phyloP scores from a whole-genome alignment of 208 protist species.

The Zelonia costaricensis region DNA sequence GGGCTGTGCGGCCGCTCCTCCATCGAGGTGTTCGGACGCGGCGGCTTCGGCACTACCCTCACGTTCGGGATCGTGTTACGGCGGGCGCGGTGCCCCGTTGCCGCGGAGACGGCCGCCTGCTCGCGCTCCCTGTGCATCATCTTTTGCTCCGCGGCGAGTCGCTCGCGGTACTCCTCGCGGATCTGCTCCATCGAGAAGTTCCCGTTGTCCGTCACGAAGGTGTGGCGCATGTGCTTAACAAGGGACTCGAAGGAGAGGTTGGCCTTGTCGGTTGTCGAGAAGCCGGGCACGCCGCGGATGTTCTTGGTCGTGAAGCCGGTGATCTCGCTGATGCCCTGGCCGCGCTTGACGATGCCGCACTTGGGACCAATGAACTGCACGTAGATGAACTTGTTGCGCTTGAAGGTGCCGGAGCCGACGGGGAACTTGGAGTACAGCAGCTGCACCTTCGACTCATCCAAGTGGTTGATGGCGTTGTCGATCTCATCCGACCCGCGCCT shows the following conservation, averaged over 20 bases:
- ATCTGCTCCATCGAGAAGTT: conserved; percentile 79
- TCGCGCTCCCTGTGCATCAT: conserved; percentile 57
- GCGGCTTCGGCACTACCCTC: conserved; percentile 2
- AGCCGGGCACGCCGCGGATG: conserved; percentile 57
- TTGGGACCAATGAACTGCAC: conserved; percentile 75
- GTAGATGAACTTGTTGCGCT: conserved; percentile 86
- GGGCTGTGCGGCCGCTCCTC: conserved; percentile 9
- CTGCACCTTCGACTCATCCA: conserved; percentile 80
- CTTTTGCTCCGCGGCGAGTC: conserved; percentile 55
- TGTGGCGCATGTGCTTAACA: conserved; percentile 61
- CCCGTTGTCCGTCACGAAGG: conserved; percentile 80
- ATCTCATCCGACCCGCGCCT: conserved; percentile 62
- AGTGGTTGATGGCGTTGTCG: conserved; percentile 55
- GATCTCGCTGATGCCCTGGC: conserved; percentile 66
- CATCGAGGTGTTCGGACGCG: conserved; percentile 8
- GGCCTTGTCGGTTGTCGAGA: conserved; percentile 66
- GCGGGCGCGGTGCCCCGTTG: conserved; percentile 11
- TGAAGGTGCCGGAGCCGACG: conserved; percentile 83
- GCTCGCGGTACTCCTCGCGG: conserved; percentile 64
- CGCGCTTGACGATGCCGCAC: conserved; percentile 78
- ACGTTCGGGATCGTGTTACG: conserved; percentile 17
- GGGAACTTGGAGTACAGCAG: conserved; percentile 82
- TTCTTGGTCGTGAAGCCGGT: conserved; percentile 47
- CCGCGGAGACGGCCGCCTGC: conserved; percentile 14
- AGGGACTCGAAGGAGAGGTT: conserved; percentile 64